Conservation (phyloP, 2,329 filamentous ascomycete genomes). For the Bisporella sp. region DNA sequence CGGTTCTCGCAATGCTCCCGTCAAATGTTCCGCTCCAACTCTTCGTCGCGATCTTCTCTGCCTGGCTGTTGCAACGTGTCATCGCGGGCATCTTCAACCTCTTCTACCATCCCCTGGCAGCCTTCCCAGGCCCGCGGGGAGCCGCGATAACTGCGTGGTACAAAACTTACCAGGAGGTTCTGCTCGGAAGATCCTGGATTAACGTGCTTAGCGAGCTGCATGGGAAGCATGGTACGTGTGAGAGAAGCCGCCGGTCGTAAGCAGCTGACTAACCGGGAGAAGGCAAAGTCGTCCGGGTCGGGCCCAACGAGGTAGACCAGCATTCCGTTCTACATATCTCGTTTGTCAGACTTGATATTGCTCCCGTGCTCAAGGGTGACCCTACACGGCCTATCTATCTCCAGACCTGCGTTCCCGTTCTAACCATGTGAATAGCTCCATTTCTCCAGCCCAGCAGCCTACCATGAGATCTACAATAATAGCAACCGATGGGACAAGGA, state of each 20-base stretch:
- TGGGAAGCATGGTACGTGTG: background rate
- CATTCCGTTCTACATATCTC: too few relatives aligned
- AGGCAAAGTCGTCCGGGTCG: conserved; percentile 1
- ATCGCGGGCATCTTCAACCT: background rate
- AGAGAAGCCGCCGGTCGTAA: background rate
- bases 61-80: background rate
- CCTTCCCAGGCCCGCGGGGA: background rate
- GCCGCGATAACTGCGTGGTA: background rate
- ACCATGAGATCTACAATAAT: conserved; percentile 36
- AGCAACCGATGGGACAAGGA: conserved; percentile 37
- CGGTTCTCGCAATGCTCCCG: background rate
- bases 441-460: conserved; percentile 34
- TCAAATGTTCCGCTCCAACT: background rate
- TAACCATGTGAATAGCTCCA: conserved; percentile 28
- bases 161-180: background rate
- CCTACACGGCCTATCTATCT: background rate
- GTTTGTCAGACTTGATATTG: background rate
- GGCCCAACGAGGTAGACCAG: background rate
- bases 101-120: background rate
- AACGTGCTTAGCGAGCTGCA: background rate
- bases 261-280: background rate
- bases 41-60: background rate
- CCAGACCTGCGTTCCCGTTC: background rate
- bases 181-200: background rate
- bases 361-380: background rate